A percentile compares a stretch with the other conserved stretches of the same genome.
Conservation (phyloP, 1,284 basidiomycete genomes). For the Marasmius sp. region DNA sequence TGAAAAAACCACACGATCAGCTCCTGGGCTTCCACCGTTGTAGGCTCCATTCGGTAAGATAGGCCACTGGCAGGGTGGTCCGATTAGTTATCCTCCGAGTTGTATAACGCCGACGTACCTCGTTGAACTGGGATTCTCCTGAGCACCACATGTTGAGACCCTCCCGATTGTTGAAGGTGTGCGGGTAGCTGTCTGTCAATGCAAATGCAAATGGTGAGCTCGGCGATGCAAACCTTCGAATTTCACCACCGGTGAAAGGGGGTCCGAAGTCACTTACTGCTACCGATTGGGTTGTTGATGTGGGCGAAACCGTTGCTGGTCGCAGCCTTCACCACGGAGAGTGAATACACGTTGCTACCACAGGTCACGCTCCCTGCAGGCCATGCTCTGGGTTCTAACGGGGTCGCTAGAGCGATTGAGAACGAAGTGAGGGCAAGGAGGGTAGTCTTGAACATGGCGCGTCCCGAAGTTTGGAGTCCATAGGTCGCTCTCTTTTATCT, state of each 20-base stretch:
- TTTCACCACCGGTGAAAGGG: not conserved
- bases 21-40: constrained; percentile 23
- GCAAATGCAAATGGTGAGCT: not conserved
- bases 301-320: constrained; percentile 14
- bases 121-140: constrained; percentile 12
- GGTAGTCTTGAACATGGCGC: not conserved
- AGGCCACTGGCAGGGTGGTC: constrained; percentile 15
- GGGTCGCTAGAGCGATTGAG: constrained; percentile 10
- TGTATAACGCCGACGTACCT: constrained; percentile 1
- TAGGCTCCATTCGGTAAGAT: constrained; percentile 21
- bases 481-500: not conserved
- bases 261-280: not conserved
- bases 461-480: not conserved
- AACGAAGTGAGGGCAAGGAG: constrained; percentile 13
- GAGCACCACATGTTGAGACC: constrained; percentile 20
- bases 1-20: constrained; percentile 26
- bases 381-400: constrained; percentile 12
- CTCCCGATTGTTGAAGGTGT: constrained; percentile 21
- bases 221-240: not conserved
- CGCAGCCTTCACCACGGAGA: constrained; percentile 18
- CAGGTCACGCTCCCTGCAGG: constrained; percentile 22
- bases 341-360: constrained; percentile 17
- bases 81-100: not conserved
- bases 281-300: constrained; percentile 18
- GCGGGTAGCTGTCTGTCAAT: constrained; percentile 20